These are phyloP conservation scores for Achaetomiella virescens DNA, from an alignment of 495 filamentous ascomycete genomes.

Conservation along the genomic window DNA sequence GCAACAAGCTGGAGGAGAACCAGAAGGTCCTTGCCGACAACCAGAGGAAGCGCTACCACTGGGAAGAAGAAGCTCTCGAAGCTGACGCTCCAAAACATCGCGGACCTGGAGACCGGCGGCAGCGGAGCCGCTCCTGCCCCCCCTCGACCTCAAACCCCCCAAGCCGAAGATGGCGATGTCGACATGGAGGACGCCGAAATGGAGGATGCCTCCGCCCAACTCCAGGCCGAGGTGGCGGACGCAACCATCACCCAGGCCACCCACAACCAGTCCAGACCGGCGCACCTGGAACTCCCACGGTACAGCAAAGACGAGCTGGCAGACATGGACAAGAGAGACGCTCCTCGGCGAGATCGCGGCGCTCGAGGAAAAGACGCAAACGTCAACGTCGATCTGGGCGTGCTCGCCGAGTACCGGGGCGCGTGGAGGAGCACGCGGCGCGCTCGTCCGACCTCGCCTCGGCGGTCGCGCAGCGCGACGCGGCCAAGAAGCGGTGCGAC, in stretches of 20 bases:
- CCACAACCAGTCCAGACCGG: conserved; percentile 19
- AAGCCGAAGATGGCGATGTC: conserved; percentile 17
- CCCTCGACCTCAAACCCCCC: neutral
- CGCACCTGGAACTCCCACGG: conserved; percentile 57
- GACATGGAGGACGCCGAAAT: conserved; percentile 17
- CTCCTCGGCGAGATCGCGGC: conserved; percentile 83
- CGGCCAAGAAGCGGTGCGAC: conserved; percentile 83
- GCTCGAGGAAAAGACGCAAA: conserved; percentile 92
- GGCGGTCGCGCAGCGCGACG: conserved; percentile 70
- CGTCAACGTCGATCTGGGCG: conserved; percentile 79
- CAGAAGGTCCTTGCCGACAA: conserved; percentile 84
- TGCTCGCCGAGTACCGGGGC: conserved; percentile 87
- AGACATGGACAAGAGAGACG: conserved; percentile 83
- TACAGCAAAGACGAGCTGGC: conserved; percentile 86
- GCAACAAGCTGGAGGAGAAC: conserved; percentile 93
- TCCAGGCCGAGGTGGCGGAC: conserved; percentile 15
- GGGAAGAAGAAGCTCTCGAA: conserved; percentile 85
- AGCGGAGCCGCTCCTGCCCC: conserved; percentile 2
- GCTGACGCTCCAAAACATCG: conserved; percentile 69
- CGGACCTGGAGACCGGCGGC: conserved; percentile 47
- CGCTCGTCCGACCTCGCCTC: conserved; percentile 72
- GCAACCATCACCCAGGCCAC: conserved; percentile 25
- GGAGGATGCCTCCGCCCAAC: conserved; percentile 24
- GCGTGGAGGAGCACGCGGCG: conserved; percentile 77
- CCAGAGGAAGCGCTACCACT: conserved; percentile 75